Conservation (phyloP, 176 grass and related monocot genomes). For the Triticum urartu region DNA sequence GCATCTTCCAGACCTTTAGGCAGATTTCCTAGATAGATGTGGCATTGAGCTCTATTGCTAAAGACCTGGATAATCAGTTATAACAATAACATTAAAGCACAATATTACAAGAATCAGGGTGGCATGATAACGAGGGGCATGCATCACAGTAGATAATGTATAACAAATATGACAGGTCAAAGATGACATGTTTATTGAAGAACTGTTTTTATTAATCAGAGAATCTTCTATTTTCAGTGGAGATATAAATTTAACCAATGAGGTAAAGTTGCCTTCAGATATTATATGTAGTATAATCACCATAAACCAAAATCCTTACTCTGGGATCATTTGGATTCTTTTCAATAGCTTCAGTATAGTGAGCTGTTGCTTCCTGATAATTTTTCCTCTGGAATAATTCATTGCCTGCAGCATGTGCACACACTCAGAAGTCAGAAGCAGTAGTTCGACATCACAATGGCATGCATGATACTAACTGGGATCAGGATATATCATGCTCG, state of each 20-base stretch:
- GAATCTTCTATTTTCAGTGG: background rate
- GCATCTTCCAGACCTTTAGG: conserved; percentile 58
- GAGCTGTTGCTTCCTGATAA: conserved; percentile 50
- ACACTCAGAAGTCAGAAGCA: background rate
- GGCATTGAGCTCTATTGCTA: conserved; percentile 56
- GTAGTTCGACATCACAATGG: background rate
- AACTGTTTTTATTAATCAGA: background rate
- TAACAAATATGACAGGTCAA: background rate
- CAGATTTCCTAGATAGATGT: conserved; percentile 46
- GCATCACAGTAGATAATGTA: background rate
- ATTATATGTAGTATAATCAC: background rate
- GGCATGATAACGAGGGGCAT: background rate
- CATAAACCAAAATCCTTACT: conserved; percentile 31
- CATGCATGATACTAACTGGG: background rate
- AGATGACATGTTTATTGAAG: background rate
- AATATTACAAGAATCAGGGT: background rate
- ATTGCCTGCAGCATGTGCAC: conserved; percentile 35
- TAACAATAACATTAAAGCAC: background rate
- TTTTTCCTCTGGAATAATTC: conserved; percentile 48
- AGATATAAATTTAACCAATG: background rate
- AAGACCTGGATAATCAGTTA: conserved; percentile 33
- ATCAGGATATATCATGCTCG: background rate
- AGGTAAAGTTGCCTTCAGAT: background rate
- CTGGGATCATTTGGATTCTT: conserved; percentile 56
- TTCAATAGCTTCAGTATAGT: conserved; percentile 53